Evolutionary conservation across 1,139 yeast species (phyloP), one percentile per base, ranked within the genome.

Genomic region (Saccharomyces hybrid): DNA sequence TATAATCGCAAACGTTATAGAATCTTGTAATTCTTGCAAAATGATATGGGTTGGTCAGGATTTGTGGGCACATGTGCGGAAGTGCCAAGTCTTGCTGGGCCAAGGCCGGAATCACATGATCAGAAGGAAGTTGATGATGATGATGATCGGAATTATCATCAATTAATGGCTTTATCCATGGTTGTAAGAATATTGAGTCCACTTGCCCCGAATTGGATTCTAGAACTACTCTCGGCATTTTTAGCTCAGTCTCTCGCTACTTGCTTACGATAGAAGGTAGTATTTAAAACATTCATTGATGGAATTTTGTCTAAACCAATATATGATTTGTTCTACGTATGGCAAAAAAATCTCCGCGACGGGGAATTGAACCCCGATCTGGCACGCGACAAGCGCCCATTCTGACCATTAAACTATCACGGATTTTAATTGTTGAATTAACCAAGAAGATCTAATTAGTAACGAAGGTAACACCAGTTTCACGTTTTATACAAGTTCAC

Each of bases 291-390:
- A 3, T 20, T 3, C 23, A 20, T 20, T 20, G 23, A 20, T 20
- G 23, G 23, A 20, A 20, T 20, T 20, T 20, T 20, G 23, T 20
- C 23, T 20, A 20, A 20, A 20, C 23, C 23, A 20, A 20, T 20
- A 2, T 20, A 20, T 3, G 23, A 20, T 20, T 20, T 20, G 23
- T 20, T 16, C 16, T 16, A 16, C 16, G 16, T 16, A 16, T 16
- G 16, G 16, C 16, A 16, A 56, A 60, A 60, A 61, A 56, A 56
- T 54, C 71, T 67, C 71, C 71, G 70, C 69, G 70, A 67, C 70
- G 70, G 70, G 71, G 71, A 67, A 67, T 67, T 65, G 71, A 67
- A 66, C 70, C 71, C 71, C 70, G 70, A 67, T 67, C 71, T 64
- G 66, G 69, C 68, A 65, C 71, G 71, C 70, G 71, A 66, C 71